A percentile compares a stretch with the other conserved stretches of the same genome.
Evolutionary conservation across 2,329 filamentous ascomycete species (phyloP).

Genomic region (Akanthomyces uredinophilus): DNA sequence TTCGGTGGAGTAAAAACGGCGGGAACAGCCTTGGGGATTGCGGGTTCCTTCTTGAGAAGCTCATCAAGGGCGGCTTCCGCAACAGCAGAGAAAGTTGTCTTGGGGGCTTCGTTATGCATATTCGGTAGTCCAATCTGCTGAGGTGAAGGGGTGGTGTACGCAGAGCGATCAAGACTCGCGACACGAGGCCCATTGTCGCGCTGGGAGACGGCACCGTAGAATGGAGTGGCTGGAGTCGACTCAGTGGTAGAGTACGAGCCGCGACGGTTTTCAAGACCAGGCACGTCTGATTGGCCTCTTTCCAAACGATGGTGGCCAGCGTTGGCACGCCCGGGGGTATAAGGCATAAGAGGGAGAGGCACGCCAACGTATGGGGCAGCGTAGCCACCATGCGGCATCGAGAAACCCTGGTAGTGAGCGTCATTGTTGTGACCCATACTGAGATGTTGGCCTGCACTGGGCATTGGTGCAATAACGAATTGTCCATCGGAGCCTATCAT

Average conservation of each 20-base stretch:
- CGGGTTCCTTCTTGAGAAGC: conserved; percentile 68
- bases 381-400: conserved; percentile 29
- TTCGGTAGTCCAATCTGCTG: conserved; percentile 47
- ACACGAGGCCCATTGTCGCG: conserved; percentile 57
- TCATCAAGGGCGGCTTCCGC: conserved; percentile 54
- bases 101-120: conserved; percentile 38
- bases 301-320: conserved; percentile 42
- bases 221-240: conserved; percentile 61
- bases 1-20: conserved; percentile 82
- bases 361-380: conserved; percentile 33
- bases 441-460: conserved; percentile 28
- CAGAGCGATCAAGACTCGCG: conserved; percentile 55
- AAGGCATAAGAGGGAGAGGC: conserved; percentile 41
- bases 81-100: conserved; percentile 34
- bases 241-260: conserved; percentile 65
- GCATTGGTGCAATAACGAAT: conserved; percentile 33
- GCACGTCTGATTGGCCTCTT: conserved; percentile 48
- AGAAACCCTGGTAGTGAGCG: conserved; percentile 29
- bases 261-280: conserved; percentile 59
- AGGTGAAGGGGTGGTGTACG: conserved; percentile 63
- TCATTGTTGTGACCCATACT: conserved; percentile 31
- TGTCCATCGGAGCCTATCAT: conserved; percentile 36
- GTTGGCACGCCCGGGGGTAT: conserved; percentile 46
- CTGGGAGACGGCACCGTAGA: conserved; percentile 53
- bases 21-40: conserved; percentile 82